These are phyloP conservation scores for Closterium sp. DNA, from an alignment of 139 green algal genomes.

Conservation along the genomic window DNA sequence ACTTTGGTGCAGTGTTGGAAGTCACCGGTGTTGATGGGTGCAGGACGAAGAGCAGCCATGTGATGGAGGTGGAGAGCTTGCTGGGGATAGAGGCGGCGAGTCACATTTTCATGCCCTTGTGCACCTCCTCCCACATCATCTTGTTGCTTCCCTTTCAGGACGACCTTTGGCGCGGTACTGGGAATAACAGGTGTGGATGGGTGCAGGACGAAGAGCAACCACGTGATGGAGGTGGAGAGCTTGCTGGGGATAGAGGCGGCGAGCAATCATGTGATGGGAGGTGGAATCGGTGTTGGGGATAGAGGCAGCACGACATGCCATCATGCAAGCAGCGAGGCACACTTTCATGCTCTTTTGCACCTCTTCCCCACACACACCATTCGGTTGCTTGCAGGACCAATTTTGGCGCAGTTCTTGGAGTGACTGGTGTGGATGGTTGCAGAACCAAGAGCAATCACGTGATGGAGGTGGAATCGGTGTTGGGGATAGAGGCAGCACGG, in stretches of 20 bases:
- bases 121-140: not conserved
- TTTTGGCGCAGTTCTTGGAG: too few species aligned
- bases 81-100: not conserved
- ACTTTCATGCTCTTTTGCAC: too few species aligned
- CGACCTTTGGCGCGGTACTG: not conserved
- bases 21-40: not conserved
- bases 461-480: conserved; percentile 75
- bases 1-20: conserved; percentile 12
- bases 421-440: conserved; percentile 68
- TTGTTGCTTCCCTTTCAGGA: not conserved
- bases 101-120: not conserved
- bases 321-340: too few species aligned
- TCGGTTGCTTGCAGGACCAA: too few species aligned
- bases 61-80: not conserved
- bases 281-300: conserved; percentile 84
- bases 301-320: conserved; percentile 76
- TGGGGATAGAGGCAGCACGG: conserved; percentile 91
- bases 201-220: conserved; percentile 79
- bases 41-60: not conserved
- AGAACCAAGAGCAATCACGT: conserved; percentile 90
- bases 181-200: conserved; percentile 68
- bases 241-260: too few species aligned
- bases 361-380: too few species aligned
- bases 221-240: too few species aligned
- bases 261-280: too few species aligned